Conservation (phyloP, 352 stramenopile species). For the Globisporangium takayamanum region DNA sequence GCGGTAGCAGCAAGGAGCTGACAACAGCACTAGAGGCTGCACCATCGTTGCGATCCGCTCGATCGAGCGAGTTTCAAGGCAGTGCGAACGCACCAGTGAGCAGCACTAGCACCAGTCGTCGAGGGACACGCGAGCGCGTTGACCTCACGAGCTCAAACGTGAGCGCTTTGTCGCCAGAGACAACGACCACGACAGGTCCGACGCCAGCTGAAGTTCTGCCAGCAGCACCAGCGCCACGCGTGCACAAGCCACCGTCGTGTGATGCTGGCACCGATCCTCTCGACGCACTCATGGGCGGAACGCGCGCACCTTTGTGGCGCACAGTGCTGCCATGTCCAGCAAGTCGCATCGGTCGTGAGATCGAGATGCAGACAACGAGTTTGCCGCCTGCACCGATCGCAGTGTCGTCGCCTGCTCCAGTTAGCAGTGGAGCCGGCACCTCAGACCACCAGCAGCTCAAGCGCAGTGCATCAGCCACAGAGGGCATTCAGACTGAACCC, state of each 20-base stretch:
- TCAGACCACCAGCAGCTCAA: background rate
- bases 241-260: constrained; percentile 12
- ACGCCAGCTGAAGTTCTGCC: background rate
- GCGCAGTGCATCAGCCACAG: background rate
- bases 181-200: background rate
- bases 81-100: background rate
- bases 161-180: background rate
- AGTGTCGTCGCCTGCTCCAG: background rate
- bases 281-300: constrained; percentile 34
- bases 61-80: background rate
- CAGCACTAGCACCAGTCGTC: background rate
- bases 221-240: background rate
- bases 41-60: too few species aligned
- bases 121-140: background rate
- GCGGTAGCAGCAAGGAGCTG: background rate
- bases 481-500: background rate
- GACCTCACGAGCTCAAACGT: background rate
- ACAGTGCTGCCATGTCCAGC: background rate
- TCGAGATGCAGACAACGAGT: constrained; percentile 38
- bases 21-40: background rate
- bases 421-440: background rate
- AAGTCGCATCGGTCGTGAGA: constrained; percentile 20
- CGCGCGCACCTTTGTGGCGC: background rate
- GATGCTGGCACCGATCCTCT: constrained; percentile 51
- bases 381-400: constrained; percentile 29